Conservation (phyloP, 306 rosid genomes). For the Vicia sativa region DNA sequence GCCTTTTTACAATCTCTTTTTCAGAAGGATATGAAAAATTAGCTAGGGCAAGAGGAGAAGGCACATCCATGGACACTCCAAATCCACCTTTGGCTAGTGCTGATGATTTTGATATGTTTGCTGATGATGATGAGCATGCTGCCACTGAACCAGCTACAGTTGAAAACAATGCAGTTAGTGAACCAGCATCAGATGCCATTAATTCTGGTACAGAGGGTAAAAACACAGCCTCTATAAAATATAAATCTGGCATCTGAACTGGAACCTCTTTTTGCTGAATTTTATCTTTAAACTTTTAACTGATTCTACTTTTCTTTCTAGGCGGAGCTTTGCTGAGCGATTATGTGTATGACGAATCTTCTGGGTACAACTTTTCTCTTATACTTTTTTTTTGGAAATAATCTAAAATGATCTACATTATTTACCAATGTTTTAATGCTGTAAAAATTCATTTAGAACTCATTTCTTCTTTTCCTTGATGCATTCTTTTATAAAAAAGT, state of each 20-base stretch:
- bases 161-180: constrained; percentile 50
- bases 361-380: constrained; percentile 56
- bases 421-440: neutral
- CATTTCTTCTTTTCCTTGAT: constrained; percentile 14
- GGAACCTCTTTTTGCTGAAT: constrained; percentile 14
- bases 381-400: constrained; percentile 21
- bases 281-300: constrained; percentile 13
- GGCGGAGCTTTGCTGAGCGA: constrained; percentile 56
- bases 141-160: constrained; percentile 53
- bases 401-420: neutral
- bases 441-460: neutral
- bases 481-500: constrained; percentile 19
- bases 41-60: constrained; percentile 58
- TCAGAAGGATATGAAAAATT: constrained; percentile 86
- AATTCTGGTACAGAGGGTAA: constrained; percentile 52
- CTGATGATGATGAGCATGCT: constrained; percentile 61
- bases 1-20: constrained; percentile 37
- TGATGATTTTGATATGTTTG: constrained; percentile 79
- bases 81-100: constrained; percentile 40
- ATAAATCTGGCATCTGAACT: constrained; percentile 32
- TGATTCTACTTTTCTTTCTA: constrained; percentile 40
- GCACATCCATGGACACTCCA: constrained; percentile 40
- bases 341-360: constrained; percentile 65
- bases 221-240: constrained; percentile 17
- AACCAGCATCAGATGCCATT: constrained; percentile 39